Conservation (phyloP, 192 early-diverging fungal species). For the Backusella parvicylindrica region DNA sequence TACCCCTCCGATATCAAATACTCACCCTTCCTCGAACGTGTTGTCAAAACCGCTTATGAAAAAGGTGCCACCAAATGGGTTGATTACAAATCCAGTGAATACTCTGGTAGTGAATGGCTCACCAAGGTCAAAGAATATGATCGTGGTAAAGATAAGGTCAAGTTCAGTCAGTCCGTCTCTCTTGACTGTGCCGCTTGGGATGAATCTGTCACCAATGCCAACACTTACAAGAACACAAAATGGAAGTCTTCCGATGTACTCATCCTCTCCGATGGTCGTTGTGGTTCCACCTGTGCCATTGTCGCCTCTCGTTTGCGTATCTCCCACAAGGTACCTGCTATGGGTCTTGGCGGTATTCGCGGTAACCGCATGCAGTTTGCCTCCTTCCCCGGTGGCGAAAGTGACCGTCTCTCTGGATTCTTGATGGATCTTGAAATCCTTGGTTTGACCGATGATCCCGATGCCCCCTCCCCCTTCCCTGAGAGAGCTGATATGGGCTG, state of each 20-base stretch:
- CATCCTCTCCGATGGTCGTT: constrained; percentile 36
- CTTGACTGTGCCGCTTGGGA: constrained; percentile 28
- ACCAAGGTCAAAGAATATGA: constrained; percentile 16
- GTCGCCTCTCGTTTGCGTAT: constrained; percentile 33
- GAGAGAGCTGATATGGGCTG: constrained; percentile 36
- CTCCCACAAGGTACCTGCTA: constrained; percentile 28
- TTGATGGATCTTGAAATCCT: constrained; percentile 23
- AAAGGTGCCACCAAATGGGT: constrained; percentile 24
- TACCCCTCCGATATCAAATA: constrained; percentile 36
- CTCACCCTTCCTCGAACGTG: constrained; percentile 23
- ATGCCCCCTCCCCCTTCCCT: constrained; percentile 33
- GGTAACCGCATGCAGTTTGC: constrained; percentile 40
- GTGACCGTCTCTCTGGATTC: constrained; percentile 30
- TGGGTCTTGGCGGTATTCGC: constrained; percentile 33
- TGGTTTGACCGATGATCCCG: constrained; percentile 19
- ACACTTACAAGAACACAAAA: constrained; percentile 11
- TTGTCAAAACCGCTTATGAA: constrained; percentile 24
- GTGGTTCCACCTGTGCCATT: constrained; percentile 38
- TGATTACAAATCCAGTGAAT: constrained; percentile 24
- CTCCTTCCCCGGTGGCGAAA: constrained; percentile 40
- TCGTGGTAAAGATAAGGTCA: constrained; percentile 15
- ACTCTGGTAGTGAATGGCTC: constrained; percentile 19
- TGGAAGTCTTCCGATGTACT: constrained; percentile 26
- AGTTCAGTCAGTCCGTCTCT: constrained; percentile 28
- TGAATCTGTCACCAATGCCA: not conserved